Conservation (phyloP, 1,284 basidiomycete genomes). For the Laetiporus sulphureus region DNA sequence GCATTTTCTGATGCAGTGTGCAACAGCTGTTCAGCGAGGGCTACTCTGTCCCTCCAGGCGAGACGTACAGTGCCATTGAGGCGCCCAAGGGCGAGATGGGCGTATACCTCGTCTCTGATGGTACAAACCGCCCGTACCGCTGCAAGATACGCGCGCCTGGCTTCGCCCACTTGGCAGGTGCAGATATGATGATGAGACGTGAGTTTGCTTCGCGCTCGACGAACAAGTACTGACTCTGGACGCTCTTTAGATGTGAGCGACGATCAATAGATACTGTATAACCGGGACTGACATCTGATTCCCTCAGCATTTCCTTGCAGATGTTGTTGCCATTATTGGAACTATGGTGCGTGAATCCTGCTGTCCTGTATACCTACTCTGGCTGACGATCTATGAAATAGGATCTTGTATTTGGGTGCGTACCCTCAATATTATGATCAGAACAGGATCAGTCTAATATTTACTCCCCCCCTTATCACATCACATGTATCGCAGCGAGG, state of each 20-base stretch:
- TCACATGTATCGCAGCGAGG: conserved; percentile 30
- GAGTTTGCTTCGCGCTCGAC: conserved; percentile 23
- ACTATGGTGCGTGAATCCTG: conserved; percentile 65
- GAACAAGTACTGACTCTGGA: conserved; percentile 6
- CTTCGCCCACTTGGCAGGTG: conserved; percentile 87
- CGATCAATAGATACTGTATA: conserved; percentile 1
- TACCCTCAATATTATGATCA: conserved; percentile 19
- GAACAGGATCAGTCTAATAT: too few relatives aligned
- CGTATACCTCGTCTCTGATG: conserved; percentile 94
- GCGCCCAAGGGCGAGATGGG: conserved; percentile 99
- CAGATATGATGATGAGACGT: conserved; percentile 95
- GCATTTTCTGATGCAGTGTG: conserved; percentile 4
- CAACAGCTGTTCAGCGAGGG: conserved; percentile 88
- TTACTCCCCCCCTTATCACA: too few relatives aligned
- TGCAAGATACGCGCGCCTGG: conserved; percentile 94
- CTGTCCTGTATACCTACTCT: conserved; percentile 14
- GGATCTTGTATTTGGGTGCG: conserved; percentile 78
- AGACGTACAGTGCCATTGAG: conserved; percentile 97
- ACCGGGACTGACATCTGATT: conserved; percentile 21
- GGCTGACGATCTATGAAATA: too few relatives aligned
- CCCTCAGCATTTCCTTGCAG: conserved; percentile 78
- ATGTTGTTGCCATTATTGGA: conserved; percentile 90
- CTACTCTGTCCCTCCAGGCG: conserved; percentile 95
- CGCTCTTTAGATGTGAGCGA: conserved; percentile 48
- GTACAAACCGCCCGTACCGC: conserved; percentile 87